Conservation (phyloP, 495 filamentous ascomycete genomes). For the Tuber brumale region DNA sequence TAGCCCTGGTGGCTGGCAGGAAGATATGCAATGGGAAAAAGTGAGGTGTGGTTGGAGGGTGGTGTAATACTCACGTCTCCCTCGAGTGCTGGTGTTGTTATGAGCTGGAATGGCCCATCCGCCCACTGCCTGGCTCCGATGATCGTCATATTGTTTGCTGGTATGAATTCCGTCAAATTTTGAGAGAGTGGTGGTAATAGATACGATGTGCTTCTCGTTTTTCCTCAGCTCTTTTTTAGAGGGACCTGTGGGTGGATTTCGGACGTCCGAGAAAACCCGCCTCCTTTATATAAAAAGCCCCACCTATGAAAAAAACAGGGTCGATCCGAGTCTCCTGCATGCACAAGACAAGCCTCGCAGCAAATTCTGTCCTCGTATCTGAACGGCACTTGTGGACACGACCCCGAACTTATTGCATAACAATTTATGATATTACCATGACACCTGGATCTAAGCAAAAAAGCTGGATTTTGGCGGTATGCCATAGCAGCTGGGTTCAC, state of each 20-base stretch:
- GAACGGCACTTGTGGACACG: too few relatives aligned
- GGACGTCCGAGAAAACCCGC: neutral
- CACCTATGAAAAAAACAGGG: neutral
- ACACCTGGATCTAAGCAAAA: too few relatives aligned
- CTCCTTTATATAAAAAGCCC: neutral
- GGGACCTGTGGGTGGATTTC: too few relatives aligned
- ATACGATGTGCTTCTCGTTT: neutral
- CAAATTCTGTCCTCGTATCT: neutral
- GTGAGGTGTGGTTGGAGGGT: neutral
- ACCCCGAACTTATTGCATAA: too few relatives aligned
- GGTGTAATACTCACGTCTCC: conserved; percentile 11
- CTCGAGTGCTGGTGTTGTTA: conserved; percentile 47
- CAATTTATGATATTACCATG: too few relatives aligned
- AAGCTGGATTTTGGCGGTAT: too few relatives aligned
- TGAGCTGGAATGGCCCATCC: conserved; percentile 48
- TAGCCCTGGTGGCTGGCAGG: neutral
- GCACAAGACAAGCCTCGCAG: neutral
- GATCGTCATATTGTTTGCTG: conserved; percentile 12
- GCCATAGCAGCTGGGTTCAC: too few relatives aligned
- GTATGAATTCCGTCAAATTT: neutral
- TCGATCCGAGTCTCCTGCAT: neutral
- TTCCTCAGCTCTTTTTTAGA: neutral
- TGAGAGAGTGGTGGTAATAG: neutral
- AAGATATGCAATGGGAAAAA: neutral
- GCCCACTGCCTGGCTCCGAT: conserved; percentile 45